phyloP scores from a whole-genome alignment of 805 yeast species.

The Sugiyamaella chiloensis region DNA sequence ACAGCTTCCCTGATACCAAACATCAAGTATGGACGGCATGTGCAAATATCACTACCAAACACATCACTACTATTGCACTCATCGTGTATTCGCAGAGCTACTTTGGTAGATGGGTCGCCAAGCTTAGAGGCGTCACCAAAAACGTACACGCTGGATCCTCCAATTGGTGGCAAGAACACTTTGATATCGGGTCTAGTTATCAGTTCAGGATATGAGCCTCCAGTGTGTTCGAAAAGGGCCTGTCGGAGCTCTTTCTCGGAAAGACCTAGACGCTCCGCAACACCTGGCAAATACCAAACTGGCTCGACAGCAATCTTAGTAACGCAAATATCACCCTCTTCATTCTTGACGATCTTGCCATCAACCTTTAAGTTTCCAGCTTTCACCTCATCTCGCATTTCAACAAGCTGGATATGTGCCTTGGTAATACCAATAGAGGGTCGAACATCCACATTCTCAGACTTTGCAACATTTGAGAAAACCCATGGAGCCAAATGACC shows the following conservation, averaged over 20 bases:
- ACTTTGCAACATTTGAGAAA: conserved; percentile 42
- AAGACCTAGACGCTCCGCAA: conserved; percentile 59
- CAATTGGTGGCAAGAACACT: conserved; percentile 65
- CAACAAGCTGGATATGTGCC: conserved; percentile 59
- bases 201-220: conserved; percentile 70
- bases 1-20: conserved; percentile 67
- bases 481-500: conserved; percentile 66
- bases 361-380: conserved; percentile 54
- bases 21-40: conserved; percentile 64
- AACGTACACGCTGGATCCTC: conserved; percentile 63
- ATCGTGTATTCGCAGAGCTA: conserved; percentile 63
- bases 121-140: conserved; percentile 58
- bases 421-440: conserved; percentile 67
- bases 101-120: conserved; percentile 48
- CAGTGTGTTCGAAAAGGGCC: conserved; percentile 63
- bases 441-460: conserved; percentile 49
- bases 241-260: conserved; percentile 54
- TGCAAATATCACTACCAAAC: conserved; percentile 64
- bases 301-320: conserved; percentile 68
- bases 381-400: conserved; percentile 54
- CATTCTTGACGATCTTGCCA: conserved; percentile 57
- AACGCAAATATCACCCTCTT: conserved; percentile 57
- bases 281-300: conserved; percentile 68
- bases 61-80: conserved; percentile 71
- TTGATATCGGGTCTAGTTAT: conserved; percentile 65